Base-by-base conservation (phyloP, 257 asterid species). In the Forsythia suspensa region DNA sequence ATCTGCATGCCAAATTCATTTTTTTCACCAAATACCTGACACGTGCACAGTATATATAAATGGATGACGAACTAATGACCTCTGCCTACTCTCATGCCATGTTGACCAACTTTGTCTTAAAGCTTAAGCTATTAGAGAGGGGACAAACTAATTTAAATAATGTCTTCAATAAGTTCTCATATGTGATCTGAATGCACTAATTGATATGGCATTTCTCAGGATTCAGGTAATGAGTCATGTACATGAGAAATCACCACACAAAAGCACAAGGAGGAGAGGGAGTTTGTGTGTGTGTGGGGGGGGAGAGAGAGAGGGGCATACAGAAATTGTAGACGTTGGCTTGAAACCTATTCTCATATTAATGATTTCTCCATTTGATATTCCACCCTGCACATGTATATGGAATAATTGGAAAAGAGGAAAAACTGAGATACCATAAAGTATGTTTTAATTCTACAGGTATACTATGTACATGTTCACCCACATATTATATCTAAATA, bases 361-460 rank as follows among this genome's bases (percentile, higher is more conserved):
- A 81, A 96, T 96, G 79, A 85, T 84, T 89, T 96, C 99, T 80
- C 99, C 99, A 84, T 96, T 96, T 70, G 98, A 96, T 85, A 96
- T 96, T 63, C 99, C 99, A 72, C 99, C 98, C 98, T 96, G 85
- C 44, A 86, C 78, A 73, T 46, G 68, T 69, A 79, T 20, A 65
- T 0, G 65, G 73, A 82, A 85, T 74, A 76, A 79, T 55, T 48
- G n/a, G 73, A 73, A 81, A 48, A 82, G 72, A 57, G 70, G 77
- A 57, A 18, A 24, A 57, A 77, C 43, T 20, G 43, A 67, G 29
- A 48, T n/a, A 79, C 72, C 69, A 79, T 52, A 15, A 29, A 29
- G 1, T 29, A 29, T 29, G 1, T 29, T 29, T 29, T 29, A 29
- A 0, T 29, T 29, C 34, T 29, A 29, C 34, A 29, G 34, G 2